Percentiles rank a stretch among this genome's conserved stretches.
phyloP scores from a whole-genome alignment of 805 yeast species.

The Wickerhamiella domercqiae region DNA sequence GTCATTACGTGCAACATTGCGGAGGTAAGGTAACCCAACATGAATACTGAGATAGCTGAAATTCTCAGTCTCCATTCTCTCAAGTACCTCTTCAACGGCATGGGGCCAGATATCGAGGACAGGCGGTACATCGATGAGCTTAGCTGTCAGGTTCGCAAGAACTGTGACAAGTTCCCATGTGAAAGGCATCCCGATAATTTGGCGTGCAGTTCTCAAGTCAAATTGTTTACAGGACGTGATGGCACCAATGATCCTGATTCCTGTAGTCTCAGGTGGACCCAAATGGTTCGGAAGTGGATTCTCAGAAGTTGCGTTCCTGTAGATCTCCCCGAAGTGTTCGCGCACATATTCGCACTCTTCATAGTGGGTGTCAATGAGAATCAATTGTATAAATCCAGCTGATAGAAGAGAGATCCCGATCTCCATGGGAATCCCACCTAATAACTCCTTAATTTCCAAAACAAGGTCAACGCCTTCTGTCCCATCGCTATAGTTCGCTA shows the following conservation, averaged over 20 bases:
- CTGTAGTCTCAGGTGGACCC: not conserved
- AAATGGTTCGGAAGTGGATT: not conserved
- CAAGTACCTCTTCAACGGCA: constrained; percentile 5
- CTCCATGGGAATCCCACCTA: constrained; percentile 6
- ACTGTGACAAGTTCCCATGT: constrained; percentile 12
- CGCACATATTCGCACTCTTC: constrained; percentile 7
- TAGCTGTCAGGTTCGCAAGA: constrained; percentile 10
- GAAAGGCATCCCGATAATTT: constrained; percentile 4
- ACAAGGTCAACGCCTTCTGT: constrained; percentile 2
- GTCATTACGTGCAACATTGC: constrained; percentile 10
- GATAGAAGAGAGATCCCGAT: constrained; percentile 4
- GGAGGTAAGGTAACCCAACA: constrained; percentile 8
- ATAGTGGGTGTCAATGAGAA: constrained; percentile 5
- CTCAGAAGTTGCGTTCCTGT: constrained; percentile 2
- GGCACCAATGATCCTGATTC: not conserved
- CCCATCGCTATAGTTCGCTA: constrained; percentile 1
- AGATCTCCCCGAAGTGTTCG: constrained; percentile 6
- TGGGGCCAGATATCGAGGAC: constrained; percentile 10
- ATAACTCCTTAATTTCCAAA: constrained; percentile 1
- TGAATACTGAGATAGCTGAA: not conserved
- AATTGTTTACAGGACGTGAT: not conserved
- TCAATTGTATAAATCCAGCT: constrained; percentile 9
- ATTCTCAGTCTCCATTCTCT: constrained; percentile 3
- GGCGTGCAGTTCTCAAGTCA: not conserved
- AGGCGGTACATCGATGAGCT: constrained; percentile 2